Evolutionary conservation across 2,329 filamentous ascomycete species (phyloP).

Genomic region (Byssothecium circinans): DNA sequence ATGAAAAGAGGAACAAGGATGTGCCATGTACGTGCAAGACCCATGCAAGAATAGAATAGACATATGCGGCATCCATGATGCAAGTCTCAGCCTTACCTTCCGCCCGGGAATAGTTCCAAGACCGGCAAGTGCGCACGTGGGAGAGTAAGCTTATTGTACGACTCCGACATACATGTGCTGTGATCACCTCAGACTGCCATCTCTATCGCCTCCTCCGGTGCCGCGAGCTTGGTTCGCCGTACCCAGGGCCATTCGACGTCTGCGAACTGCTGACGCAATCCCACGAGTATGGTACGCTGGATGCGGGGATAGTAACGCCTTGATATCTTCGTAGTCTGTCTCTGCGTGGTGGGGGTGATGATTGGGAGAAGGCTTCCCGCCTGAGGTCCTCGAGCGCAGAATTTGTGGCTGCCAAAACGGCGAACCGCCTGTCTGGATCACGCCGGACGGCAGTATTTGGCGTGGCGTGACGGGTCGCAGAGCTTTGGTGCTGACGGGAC

Average conservation of each 20-base stretch:
- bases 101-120: not conserved
- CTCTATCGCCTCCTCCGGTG: constrained; percentile 28
- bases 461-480: constrained; percentile 28
- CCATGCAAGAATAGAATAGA: not conserved
- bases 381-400: constrained; percentile 39
- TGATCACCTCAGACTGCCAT: not conserved
- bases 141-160: not conserved
- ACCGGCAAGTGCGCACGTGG: not conserved
- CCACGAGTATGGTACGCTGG: constrained; percentile 40
- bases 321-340: constrained; percentile 38
- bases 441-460: constrained; percentile 39
- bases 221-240: constrained; percentile 26
- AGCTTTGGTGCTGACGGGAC: constrained; percentile 29
- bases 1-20: not conserved
- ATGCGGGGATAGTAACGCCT: constrained; percentile 33
- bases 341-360: constrained; percentile 36
- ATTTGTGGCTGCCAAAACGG: constrained; percentile 42
- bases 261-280: constrained; percentile 42
- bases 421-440: constrained; percentile 42
- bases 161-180: not conserved
- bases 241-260: constrained; percentile 23
- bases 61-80: not conserved
- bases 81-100: not conserved
- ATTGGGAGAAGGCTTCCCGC: constrained; percentile 39
- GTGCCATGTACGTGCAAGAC: not conserved